Evolutionary conservation across 2,329 filamentous ascomycete species (phyloP).

Genomic region (Trichoderma arundinaceum): DNA sequence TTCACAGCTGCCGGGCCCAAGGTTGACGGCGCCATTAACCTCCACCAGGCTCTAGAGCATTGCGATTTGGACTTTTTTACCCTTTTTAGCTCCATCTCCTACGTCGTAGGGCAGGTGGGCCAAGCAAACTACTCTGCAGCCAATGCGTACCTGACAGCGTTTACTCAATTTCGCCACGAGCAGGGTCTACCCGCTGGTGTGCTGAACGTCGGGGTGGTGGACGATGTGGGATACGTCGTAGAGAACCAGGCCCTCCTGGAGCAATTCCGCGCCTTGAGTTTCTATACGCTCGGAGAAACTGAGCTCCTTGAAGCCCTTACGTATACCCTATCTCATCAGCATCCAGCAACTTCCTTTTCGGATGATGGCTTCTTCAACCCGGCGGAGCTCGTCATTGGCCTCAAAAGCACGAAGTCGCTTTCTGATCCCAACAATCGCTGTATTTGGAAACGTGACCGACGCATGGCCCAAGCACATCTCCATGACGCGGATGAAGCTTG

Average conservation of each 20-base stretch:
- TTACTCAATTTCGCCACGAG: slow-evolving; percentile 45
- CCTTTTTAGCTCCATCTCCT: slow-evolving; percentile 39
- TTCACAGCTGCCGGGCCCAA: slow-evolving; percentile 39
- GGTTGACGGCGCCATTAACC: slow-evolving; percentile 43
- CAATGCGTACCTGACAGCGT: slow-evolving; percentile 50
- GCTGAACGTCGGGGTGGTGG: slow-evolving; percentile 48
- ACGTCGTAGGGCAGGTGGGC: slow-evolving; percentile 37
- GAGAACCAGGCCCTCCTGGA: slow-evolving; percentile 29
- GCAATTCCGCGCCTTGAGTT: slow-evolving; percentile 27
- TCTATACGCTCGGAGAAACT: slow-evolving; percentile 30
- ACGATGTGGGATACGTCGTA: slow-evolving; percentile 47
- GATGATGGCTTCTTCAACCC: slow-evolving; percentile 13
- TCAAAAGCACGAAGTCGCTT: slow-evolving; percentile 30
- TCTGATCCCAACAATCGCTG: slow-evolving; percentile 30
- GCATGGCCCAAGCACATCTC: slow-evolving; percentile 26
- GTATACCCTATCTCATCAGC: slow-evolving; percentile 28
- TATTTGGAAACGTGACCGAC: slow-evolving; percentile 32
- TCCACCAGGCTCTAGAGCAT: slow-evolving; percentile 37
- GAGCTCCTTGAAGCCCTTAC: slow-evolving; percentile 27
- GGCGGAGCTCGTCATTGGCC: slow-evolving; percentile 27
- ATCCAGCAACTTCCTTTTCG: neutral
- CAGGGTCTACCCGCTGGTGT: slow-evolving; percentile 45
- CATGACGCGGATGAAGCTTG: neutral
- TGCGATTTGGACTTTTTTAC: slow-evolving; percentile 41
- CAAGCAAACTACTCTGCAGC: slow-evolving; percentile 47